Evolutionary conservation across 1,284 basidiomycete species (phyloP), one percentile per base, ranked within the genome.

Genomic region (Exobasidium cylindrosporum): DNA sequence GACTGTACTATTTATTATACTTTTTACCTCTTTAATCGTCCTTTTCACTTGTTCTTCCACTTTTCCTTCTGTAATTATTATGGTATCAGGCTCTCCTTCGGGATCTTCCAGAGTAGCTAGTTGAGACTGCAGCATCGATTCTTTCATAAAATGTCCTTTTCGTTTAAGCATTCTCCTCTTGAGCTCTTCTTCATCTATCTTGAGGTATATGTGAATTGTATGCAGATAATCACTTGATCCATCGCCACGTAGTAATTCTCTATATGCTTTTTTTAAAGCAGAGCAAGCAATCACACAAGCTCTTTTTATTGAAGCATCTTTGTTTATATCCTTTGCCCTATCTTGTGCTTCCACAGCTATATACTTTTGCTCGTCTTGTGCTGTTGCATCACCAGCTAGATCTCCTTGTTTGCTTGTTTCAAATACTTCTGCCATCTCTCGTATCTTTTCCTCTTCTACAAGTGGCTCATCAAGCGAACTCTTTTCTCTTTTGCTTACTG

Each of bases 111-210:
- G 78, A 35, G 90, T 88, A 21, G 82, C 82, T 64, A 96, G 77
- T 82, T 97, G 94, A 66, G 88, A 89, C 58, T 89, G 88, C 66
- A 97, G 83, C 93, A 97, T 95, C 24, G 80, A 77, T 26, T 87
- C 85, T 80, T 92, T 92, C 89, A 97, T 92, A 70, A 91, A 96
- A 81, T 97, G 94, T 0, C 87, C 87, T 66, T 86, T 81, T 30
- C 93, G 83, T 58, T 83, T 83, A 70, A 81, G 74, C 86, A 97
- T 92, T 45, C 93, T 83, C 54, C 87, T 84, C 69, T 84, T 72
- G 53, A 96, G 79, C 54, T 89, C 79, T 29, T 87, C 85, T 45
- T 83, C 81, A 23, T 84, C 80, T 1, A 92, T 92, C 54, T 89
- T 83, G 70, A 95, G 87, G 79, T 89, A 93, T 57, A 95, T 86